A percentile compares a stretch with the other conserved stretches of the same genome.
Evolutionary conservation across 2,329 filamentous ascomycete genomes (phyloP).

Genomic region (Xylariaceae sp.): DNA sequence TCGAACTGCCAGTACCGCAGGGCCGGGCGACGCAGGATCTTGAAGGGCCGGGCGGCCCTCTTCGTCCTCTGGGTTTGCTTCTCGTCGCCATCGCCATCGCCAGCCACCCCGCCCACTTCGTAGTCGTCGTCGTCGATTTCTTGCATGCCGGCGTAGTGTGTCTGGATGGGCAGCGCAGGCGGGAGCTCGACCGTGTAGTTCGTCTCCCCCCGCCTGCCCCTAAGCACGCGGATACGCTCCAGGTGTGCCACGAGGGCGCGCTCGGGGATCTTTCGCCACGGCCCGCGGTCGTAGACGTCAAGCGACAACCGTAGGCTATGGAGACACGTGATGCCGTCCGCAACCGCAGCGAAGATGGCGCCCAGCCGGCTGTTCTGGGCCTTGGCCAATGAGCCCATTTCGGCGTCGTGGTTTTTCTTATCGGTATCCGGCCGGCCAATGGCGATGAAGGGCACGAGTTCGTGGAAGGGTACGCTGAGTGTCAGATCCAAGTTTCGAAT

Average conservation of each 20-base stretch:
- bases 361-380: constrained; percentile 15
- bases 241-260: constrained; percentile 28
- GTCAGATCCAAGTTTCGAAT: constrained; percentile 40
- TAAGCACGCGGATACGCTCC: constrained; percentile 28
- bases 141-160: constrained; percentile 31
- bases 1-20: constrained; percentile 42
- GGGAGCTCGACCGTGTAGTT: constrained; percentile 39
- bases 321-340: constrained; percentile 30
- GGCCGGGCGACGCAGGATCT: constrained; percentile 34
- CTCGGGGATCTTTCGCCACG: constrained; percentile 41
- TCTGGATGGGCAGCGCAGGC: constrained; percentile 33
- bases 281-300: constrained; percentile 39
- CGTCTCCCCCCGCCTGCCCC: constrained; percentile 12
- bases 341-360: constrained; percentile 22
- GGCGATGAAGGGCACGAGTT: constrained; percentile 34
- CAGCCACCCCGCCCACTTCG: too few relatives aligned
- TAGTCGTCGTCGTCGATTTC: constrained; percentile 23
- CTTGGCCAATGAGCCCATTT: background rate
- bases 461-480: constrained; percentile 34
- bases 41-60: constrained; percentile 22
- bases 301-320: constrained; percentile 39
- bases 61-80: background rate
- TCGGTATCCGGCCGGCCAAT: constrained; percentile 23
- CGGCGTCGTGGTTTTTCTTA: background rate
- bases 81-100: background rate